These are phyloP conservation scores for Parathielavia hyrcaniae DNA, from an alignment of 495 filamentous ascomycete species.

Conservation along the genomic window DNA sequence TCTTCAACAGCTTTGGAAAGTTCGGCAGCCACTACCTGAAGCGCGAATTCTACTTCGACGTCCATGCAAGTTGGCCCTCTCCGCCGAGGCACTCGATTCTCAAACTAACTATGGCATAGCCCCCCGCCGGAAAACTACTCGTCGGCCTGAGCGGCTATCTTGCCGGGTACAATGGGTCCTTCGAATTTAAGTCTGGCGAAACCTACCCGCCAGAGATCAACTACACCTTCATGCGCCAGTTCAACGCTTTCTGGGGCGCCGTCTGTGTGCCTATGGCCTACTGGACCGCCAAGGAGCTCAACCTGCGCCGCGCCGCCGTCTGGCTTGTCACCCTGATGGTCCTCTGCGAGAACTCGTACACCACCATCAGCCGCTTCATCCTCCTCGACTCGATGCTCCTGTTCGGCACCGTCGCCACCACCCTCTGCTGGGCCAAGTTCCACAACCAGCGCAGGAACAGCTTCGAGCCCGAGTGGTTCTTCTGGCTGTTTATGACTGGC, in stretches of 20 bases:
- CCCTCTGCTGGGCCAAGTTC: constrained; percentile 93
- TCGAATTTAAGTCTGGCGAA: constrained; percentile 99
- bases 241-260: constrained; percentile 92
- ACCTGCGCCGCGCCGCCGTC: constrained; percentile 75
- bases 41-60: constrained; percentile 99
- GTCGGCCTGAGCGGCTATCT: constrained; percentile 93
- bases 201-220: constrained; percentile 87
- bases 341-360: constrained; percentile 96
- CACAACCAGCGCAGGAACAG: constrained; percentile 75
- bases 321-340: constrained; percentile 97
- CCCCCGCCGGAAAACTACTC: constrained; percentile 95
- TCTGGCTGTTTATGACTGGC: constrained; percentile 86
- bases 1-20: constrained; percentile 75
- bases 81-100: constrained; percentile 5
- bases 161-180: constrained; percentile 97
- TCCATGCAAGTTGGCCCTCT: constrained; percentile 41
- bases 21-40: constrained; percentile 99
- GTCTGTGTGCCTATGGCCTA: constrained; percentile 92
- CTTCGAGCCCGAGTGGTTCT: constrained; percentile 84
- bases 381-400: constrained; percentile 96
- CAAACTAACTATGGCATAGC: constrained; percentile 41
- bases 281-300: constrained; percentile 85
- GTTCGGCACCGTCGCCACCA: constrained; percentile 94
- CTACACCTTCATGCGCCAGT: constrained; percentile 97
- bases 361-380: constrained; percentile 96